Evolutionary conservation across 305 asterid genomes (phyloP), one percentile per base, ranked within the genome.

Genomic region (Ilex paraguariensis): DNA sequence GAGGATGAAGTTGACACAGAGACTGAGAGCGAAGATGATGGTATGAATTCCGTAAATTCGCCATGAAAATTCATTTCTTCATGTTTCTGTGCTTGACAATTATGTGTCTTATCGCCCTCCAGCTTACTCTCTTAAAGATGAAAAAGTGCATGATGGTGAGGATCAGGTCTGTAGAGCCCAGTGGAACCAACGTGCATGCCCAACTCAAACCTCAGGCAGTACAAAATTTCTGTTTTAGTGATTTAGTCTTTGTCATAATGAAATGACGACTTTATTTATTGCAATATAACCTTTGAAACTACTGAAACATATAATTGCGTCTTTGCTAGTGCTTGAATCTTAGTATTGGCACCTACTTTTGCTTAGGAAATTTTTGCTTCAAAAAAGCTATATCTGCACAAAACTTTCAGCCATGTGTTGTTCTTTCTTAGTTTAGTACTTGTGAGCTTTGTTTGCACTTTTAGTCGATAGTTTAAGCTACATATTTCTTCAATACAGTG

Each of bases 21-120:
- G 48, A 55, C 92, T 6, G 98, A 91, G 84, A 88, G 98, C 72
- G 96, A 88, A 64, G 96, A 88, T 74, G 98, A 88, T 77, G 87
- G 95, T 91, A 73, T 56, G 61, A 17, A 45, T 40, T 56, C n/a
- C 10, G 16, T 66, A 44, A 31, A 49, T 64, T 39, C 2, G 13
- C 28, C 8, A 63, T 54, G 52, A 15, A 7, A 44, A 30, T 53
- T 54, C 50, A 53, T 54, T 15, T 51, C 57, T 40, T 28, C 13
- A 46, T 16, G 3, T 44, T 52, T 56, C 7, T 14, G 31, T 44
- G 44, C 16, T 31, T 61, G 49, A 39, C 36, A 4, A 55, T 17
- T 17, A 55, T 13, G 56, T 61, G 3, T 56, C 10, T 5, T 31
- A 55, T 65, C 33, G 59, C 40, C 10, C 36, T 55, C 58, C 68